Percentiles rank a stretch among this genome's conserved stretches.
Evolutionary conservation across 306 rosid genomes (phyloP).

Genomic region (Bauhinia variegata): DNA sequence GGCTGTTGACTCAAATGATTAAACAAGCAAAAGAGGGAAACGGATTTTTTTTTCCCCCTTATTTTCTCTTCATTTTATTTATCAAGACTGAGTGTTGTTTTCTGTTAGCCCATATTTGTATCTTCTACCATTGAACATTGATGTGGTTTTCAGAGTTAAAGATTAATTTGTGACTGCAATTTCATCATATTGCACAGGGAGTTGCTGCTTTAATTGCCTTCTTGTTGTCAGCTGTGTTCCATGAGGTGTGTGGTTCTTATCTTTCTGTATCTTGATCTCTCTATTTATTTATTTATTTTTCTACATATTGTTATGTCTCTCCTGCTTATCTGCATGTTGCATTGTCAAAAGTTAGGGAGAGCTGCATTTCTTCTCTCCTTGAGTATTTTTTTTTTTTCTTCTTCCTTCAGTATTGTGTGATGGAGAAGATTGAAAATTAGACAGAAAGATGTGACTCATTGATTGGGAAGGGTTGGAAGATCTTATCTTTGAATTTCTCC

Average conservation of each 20-base stretch:
- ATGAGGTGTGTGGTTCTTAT: conserved; percentile 66
- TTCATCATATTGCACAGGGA: conserved; percentile 55
- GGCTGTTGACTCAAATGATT: conserved; percentile 9
- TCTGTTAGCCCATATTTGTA: conserved; percentile 1
- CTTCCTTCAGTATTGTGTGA: neutral
- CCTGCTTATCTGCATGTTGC: conserved; percentile 30
- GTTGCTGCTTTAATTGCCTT: conserved; percentile 69
- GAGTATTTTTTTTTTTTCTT: neutral
- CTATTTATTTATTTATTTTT: neutral
- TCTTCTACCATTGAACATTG: conserved; percentile 8
- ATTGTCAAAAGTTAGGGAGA: neutral
- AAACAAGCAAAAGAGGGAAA: conserved; percentile 9
- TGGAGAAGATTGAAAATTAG: conserved; percentile 16
- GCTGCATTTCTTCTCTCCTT: neutral
- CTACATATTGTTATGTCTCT: neutral
- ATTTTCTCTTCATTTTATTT: neutral
- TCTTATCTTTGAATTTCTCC: neutral
- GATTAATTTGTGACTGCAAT: conserved; percentile 16
- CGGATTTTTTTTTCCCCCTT: neutral
- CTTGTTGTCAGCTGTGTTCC: conserved; percentile 89
- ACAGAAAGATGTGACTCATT: conserved; percentile 9
- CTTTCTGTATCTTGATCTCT: neutral
- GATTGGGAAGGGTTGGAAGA: neutral
- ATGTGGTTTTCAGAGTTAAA: conserved; percentile 11
- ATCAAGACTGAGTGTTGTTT: conserved; percentile 18